A percentile compares a stretch with the other conserved stretches of the same genome.
phyloP scores from a whole-genome alignment of 2,329 filamentous ascomycete genomes.

The Botrytis medusae region DNA sequence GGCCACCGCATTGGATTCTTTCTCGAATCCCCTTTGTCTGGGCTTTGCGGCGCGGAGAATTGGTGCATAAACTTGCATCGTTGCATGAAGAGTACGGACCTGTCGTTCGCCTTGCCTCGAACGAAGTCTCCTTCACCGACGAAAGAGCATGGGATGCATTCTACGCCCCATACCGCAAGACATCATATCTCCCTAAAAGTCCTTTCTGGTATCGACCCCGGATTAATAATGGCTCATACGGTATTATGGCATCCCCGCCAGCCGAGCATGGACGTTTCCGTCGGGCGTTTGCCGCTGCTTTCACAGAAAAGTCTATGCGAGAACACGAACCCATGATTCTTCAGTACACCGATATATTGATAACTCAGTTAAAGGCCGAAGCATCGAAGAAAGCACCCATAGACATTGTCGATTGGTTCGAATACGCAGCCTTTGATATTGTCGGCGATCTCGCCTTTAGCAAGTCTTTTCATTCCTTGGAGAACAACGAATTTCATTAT shows the following conservation, averaged over 20 bases:
- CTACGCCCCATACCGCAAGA: neutral
- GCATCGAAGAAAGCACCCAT: neutral
- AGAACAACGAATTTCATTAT: neutral
- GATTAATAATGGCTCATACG: neutral
- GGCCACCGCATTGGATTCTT: neutral
- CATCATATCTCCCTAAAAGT: neutral
- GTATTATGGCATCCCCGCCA: neutral
- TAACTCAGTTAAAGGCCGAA: neutral
- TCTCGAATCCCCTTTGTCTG: neutral
- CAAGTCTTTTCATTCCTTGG: neutral
- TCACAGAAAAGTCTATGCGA: conserved; percentile 7
- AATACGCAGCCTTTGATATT: conserved; percentile 3
- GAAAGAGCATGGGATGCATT: neutral
- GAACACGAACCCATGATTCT: conserved; percentile 2
- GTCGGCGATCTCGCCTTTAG: conserved; percentile 8
- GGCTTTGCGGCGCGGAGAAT: neutral
- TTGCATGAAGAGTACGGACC: conserved; percentile 39
- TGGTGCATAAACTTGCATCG: neutral
- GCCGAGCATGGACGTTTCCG: conserved; percentile 1
- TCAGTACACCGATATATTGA: neutral
- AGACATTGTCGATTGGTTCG: neutral
- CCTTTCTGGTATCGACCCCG: conserved; percentile 10
- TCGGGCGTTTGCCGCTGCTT: neutral
- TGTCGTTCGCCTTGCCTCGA: conserved; percentile 39
- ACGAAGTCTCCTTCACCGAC: conserved; percentile 40